Conservation (phyloP, 2,329 filamentous ascomycete species). For the Diaporthe longicolla region DNA sequence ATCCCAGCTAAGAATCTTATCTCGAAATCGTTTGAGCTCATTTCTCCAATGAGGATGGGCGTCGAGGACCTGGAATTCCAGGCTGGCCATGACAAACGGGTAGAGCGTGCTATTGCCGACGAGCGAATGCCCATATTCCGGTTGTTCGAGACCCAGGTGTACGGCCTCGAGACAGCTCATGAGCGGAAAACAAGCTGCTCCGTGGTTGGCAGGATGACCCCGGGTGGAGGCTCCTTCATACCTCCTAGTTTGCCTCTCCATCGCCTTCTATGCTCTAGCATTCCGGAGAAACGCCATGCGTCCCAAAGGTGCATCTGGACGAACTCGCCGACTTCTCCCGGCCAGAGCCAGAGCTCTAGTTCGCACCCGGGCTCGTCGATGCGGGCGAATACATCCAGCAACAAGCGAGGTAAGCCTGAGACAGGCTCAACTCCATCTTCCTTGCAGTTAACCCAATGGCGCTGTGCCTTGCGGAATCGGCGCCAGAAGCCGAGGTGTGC, state of each 20-base stretch:
- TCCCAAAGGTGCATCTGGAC: conserved; percentile 51
- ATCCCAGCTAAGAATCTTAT: conserved; percentile 11
- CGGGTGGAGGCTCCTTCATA: conserved; percentile 35
- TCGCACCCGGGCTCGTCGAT: conserved; percentile 44
- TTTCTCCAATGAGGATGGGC: neutral
- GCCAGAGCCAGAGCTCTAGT: conserved; percentile 45
- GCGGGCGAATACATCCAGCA: conserved; percentile 48
- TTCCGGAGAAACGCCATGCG: conserved; percentile 47
- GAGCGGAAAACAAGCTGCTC: conserved; percentile 45
- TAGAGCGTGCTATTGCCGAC: conserved; percentile 49
- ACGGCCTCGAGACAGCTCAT: conserved; percentile 48
- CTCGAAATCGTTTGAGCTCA: conserved; percentile 3
- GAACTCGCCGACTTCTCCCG: conserved; percentile 47
- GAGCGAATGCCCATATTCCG: conserved; percentile 43
- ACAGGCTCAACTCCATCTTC: conserved; percentile 49
- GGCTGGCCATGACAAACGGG: conserved; percentile 47
- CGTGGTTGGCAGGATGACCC: conserved; percentile 43
- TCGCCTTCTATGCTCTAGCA: conserved; percentile 42
- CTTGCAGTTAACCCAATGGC: conserved; percentile 2
- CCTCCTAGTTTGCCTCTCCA: neutral
- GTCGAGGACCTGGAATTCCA: conserved; percentile 47
- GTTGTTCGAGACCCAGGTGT: conserved; percentile 38
- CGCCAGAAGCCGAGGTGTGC: conserved; percentile 23
- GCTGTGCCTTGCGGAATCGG: conserved; percentile 22
- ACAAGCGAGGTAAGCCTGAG: conserved; percentile 47